Conservation (phyloP, 495 filamentous ascomycete species). For the Niebla homalea region DNA sequence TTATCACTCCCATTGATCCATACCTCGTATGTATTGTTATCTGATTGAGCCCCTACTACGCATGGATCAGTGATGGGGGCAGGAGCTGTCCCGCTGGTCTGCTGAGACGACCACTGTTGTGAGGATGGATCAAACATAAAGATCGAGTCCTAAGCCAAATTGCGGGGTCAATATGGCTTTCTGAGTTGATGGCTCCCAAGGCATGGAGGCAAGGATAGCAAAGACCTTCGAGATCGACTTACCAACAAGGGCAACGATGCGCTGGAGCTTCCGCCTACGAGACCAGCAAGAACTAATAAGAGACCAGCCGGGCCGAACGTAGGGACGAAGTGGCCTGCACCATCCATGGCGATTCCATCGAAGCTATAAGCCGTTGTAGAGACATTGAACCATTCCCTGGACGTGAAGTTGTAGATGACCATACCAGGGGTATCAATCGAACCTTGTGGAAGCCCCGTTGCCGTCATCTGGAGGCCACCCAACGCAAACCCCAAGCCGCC, state of each 20-base stretch:
- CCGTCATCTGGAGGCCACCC: constrained; percentile 13
- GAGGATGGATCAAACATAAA: constrained; percentile 27
- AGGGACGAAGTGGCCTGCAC: constrained; percentile 21
- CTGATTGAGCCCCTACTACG: constrained; percentile 18
- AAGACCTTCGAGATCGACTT: no score
- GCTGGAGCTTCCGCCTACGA: constrained; percentile 9
- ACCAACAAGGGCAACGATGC: no score
- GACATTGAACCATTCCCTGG: constrained; percentile 21
- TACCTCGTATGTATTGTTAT: constrained; percentile 26
- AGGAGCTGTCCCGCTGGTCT: constrained; percentile 18
- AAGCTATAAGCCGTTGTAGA: constrained; percentile 16
- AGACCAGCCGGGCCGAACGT: constrained; percentile 23
- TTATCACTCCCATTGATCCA: background rate
- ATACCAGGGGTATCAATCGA: constrained; percentile 13
- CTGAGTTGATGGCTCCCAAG: no score
- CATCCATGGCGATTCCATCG: constrained; percentile 21
- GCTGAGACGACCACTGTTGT: constrained; percentile 22
- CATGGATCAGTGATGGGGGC: constrained; percentile 15
- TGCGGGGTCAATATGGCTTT: no score
- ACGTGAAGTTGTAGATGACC: constrained; percentile 23
- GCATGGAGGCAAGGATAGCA: no score
- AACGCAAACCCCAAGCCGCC: constrained; percentile 15
- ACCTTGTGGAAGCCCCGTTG: constrained; percentile 11
- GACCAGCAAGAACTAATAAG: constrained; percentile 25
- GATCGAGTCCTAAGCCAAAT: constrained; percentile 14